phyloP scores from a whole-genome alignment of 164 flowering plant genomes.

The Saururus chinensis region DNA sequence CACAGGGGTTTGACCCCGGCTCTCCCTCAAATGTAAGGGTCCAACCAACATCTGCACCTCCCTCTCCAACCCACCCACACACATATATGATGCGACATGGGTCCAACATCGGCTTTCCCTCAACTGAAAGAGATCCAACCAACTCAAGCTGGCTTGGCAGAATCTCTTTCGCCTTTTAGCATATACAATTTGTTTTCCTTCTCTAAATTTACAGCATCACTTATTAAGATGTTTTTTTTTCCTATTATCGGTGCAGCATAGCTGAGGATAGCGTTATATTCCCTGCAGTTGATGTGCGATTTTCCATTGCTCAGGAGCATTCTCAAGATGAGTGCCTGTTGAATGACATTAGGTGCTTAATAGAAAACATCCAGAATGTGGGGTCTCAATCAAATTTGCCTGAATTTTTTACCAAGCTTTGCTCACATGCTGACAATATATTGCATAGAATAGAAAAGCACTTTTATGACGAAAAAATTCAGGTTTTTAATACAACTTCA shows the following conservation, averaged over 20 bases:
- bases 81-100: no score
- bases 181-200: no score
- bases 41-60: no score
- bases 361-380: constrained; percentile 69
- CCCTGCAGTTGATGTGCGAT: constrained; percentile 83
- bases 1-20: no score
- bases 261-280: constrained; percentile 93
- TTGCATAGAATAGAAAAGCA: constrained; percentile 71
- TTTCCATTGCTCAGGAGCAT: constrained; percentile 78
- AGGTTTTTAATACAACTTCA: constrained; percentile 40
- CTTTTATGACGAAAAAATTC: constrained; percentile 72
- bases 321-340: constrained; percentile 82
- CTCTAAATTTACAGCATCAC: no score
- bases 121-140: no score
- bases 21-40: no score
- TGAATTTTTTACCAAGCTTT: constrained; percentile 60
- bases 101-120: no score
- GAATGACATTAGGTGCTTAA: constrained; percentile 63
- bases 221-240: no score
- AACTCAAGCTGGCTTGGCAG: no score
- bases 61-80: no score
- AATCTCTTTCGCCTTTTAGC: no score
- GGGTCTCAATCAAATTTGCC: constrained; percentile 53
- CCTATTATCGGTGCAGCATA: constrained; percentile 52
- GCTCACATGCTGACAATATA: constrained; percentile 73